Percentiles rank a stretch among this genome's conserved stretches.
Conservation (phyloP, 2,329 filamentous ascomycete species). For the Fusarium veterinarium region DNA sequence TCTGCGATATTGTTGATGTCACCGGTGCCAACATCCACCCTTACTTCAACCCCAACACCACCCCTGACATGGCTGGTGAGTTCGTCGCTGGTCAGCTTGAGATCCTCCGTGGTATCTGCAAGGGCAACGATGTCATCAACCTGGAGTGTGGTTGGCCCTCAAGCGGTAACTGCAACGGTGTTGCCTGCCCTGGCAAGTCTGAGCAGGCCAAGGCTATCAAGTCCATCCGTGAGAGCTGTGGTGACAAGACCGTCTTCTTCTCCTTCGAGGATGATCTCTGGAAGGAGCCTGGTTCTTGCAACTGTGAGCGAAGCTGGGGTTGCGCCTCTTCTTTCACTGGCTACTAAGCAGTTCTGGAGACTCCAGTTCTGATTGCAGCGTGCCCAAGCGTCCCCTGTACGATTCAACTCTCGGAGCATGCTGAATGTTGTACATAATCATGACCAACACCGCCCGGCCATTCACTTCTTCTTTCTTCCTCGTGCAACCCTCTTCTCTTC, state of each 20-base stretch:
- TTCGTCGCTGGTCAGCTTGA: conserved; percentile 82
- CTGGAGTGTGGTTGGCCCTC: conserved; percentile 93
- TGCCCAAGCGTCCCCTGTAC: conserved; percentile 26
- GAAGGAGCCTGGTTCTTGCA: conserved; percentile 78
- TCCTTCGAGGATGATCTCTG: conserved; percentile 82
- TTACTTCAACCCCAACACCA: conserved; percentile 84
- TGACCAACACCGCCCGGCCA: conserved; percentile 39
- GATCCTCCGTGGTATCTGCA: conserved; percentile 77
- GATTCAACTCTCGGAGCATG: conserved; percentile 32
- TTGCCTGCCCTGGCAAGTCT: conserved; percentile 71
- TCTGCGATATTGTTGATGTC: conserved; percentile 82
- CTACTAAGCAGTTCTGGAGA: conserved; percentile 30
- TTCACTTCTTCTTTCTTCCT: conserved; percentile 31
- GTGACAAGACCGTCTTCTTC: conserved; percentile 82
- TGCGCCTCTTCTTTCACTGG: conserved; percentile 49
- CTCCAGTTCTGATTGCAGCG: conserved; percentile 32
- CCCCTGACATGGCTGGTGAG: conserved; percentile 73
- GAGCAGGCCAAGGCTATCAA: conserved; percentile 80
- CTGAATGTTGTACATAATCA: conserved; percentile 49
- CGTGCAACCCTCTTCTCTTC: conserved; percentile 21
- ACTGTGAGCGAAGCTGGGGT: conserved; percentile 86
- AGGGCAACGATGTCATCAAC: conserved; percentile 78
- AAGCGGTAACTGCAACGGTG: conserved; percentile 75
- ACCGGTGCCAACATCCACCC: conserved; percentile 90
- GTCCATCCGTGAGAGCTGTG: conserved; percentile 73